Conservation (phyloP, 257 asterid species). For the Voacanga thouarsii region DNA sequence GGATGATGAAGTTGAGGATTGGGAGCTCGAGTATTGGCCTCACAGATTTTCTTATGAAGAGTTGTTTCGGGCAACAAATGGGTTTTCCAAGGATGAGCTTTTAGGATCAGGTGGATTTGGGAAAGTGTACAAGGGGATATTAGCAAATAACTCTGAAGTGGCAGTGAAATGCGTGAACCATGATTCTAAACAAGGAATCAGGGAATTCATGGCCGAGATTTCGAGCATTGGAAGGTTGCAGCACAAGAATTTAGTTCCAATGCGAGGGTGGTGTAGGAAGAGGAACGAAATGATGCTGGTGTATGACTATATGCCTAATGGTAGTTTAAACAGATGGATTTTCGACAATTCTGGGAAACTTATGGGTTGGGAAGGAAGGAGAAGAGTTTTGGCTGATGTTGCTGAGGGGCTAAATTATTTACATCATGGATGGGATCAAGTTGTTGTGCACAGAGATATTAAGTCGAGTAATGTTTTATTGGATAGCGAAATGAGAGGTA, state of each 20-base stretch:
- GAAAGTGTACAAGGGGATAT: constrained; percentile 61
- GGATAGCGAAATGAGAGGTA: constrained; percentile 68
- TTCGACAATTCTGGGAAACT: constrained; percentile 52
- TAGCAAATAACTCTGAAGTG: constrained; percentile 46
- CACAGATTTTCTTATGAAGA: constrained; percentile 69
- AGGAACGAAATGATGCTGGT: constrained; percentile 60
- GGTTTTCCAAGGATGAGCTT: constrained; percentile 45
- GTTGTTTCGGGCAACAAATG: constrained; percentile 51
- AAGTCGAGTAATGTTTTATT: constrained; percentile 78
- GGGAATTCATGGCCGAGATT: constrained; percentile 91
- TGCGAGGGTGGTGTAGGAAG: constrained; percentile 88
- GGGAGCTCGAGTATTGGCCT: constrained; percentile 92
- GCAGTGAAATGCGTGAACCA: constrained; percentile 82
- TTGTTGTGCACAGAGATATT: constrained; percentile 79
- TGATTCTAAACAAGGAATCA: constrained; percentile 74
- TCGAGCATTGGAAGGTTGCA: constrained; percentile 79
- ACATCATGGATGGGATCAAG: constrained; percentile 83
- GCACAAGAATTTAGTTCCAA: constrained; percentile 74
- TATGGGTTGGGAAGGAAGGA: constrained; percentile 62
- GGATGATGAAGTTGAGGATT: constrained; percentile 72
- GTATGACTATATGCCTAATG: constrained; percentile 79
- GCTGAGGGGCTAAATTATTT: constrained; percentile 76
- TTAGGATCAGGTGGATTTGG: constrained; percentile 83
- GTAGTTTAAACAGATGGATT: constrained; percentile 76
- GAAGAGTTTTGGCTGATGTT: constrained; percentile 57